Evolutionary conservation across 148 eudicot species (phyloP), one percentile per base, ranked within the genome.

Genomic region (Hydrangea macrophylla): DNA sequence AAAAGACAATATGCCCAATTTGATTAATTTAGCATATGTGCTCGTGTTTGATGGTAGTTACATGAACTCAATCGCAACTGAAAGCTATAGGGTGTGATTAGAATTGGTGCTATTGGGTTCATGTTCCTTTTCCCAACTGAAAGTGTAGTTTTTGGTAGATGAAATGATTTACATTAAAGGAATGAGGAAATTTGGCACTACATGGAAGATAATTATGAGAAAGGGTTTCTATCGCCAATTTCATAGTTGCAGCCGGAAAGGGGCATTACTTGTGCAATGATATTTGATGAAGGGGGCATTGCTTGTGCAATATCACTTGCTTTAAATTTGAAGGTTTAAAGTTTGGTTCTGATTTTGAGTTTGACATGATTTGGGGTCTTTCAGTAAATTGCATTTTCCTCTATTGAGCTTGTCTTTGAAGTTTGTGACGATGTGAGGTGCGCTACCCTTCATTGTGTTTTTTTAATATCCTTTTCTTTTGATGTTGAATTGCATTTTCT

Each of bases 401-500:
- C 37, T 26, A 8, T 5, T 23, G 5, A 57, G 32, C 35, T 10
- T 27, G 2, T 57, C 60, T 10, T 27, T 2, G 12, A 9, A 60
- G 26, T 36, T 60, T 60, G 18, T 35, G 15, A 28, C 18, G n/a
- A 35, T 22, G 7, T 40, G 8, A 9, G 25, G 10, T 60, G 39
- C 20, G 1, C 23, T 35, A 35, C 23, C 15, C 22, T 15, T 12
- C 30, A 36, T 61, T 18, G 17, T 17, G 5, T 48, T 18, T 48
- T 18, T 17, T 48, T n/a, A n/a, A n/a, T n/a, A n/a, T n/a, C n/a
- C n/a, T 61, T n/a, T 61, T 61, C 63, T 60, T 35, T 20, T 9
- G 9, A 30, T 8, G 23, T 23, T 60, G 36, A 27, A 1, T 20
- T 22, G 11, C 63, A 32, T 2, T 33, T 60, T 60, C 9, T 7